Conservation (phyloP, 2,329 filamentous ascomycete species). For the Nannizzia gypsea region DNA sequence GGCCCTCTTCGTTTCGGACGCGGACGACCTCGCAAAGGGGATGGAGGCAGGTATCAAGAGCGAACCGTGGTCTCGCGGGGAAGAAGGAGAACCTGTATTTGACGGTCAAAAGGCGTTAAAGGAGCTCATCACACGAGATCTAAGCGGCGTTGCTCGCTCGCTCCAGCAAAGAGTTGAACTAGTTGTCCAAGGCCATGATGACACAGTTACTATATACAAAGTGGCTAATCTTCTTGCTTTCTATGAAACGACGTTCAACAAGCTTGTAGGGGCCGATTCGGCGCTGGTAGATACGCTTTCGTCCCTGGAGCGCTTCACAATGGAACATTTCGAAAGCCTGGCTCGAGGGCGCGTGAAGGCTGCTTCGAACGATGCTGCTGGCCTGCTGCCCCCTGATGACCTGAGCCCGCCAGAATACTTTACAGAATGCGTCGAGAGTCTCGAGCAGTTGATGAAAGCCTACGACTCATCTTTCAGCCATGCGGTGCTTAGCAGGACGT, state of each 20-base stretch:
- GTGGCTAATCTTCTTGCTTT: conserved; percentile 81
- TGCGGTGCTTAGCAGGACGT: conserved; percentile 33
- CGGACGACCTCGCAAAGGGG: conserved; percentile 72
- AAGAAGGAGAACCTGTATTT: conserved; percentile 51
- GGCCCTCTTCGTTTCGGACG: conserved; percentile 79
- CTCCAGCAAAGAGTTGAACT: conserved; percentile 84
- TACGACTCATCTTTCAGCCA: conserved; percentile 65
- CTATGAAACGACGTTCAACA: conserved; percentile 74
- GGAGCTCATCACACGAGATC: conserved; percentile 73
- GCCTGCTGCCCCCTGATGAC: conserved; percentile 58
- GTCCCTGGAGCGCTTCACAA: conserved; percentile 60
- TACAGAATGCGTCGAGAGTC: conserved; percentile 63
- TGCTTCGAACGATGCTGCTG: conserved; percentile 59
- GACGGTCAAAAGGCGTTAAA: conserved; percentile 72
- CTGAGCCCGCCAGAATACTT: conserved; percentile 70
- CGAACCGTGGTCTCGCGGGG: conserved; percentile 65
- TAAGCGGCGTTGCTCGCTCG: conserved; percentile 69
- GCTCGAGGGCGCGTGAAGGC: conserved; percentile 60
- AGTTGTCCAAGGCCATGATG: conserved; percentile 83
- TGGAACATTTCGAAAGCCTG: conserved; percentile 69
- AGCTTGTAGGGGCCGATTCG: conserved; percentile 59
- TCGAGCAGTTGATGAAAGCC: conserved; percentile 69
- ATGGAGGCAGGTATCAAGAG: conserved; percentile 69
- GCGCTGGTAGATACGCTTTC: conserved; percentile 57
- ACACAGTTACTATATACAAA: conserved; percentile 77